Conservation (phyloP, 78 protist species). For the Dictyostelium purpureum region DNA sequence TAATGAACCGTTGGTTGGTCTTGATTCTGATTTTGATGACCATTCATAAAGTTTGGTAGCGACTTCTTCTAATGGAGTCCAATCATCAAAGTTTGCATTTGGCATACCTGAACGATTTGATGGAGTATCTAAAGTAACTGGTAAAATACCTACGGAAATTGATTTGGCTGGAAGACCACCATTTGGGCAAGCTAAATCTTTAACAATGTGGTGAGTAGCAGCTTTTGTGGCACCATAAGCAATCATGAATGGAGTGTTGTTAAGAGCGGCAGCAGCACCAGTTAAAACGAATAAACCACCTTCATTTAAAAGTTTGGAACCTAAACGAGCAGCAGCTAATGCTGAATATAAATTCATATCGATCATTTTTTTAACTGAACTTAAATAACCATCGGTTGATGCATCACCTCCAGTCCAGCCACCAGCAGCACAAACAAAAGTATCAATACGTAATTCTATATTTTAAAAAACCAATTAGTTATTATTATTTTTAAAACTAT, state of each 20-base stretch:
- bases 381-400: constrained; percentile 20
- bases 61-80: constrained; percentile 89
- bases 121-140: constrained; percentile 91
- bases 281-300: constrained; percentile 85
- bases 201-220: constrained; percentile 84
- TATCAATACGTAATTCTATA: constrained; percentile 62
- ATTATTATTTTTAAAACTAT: neutral
- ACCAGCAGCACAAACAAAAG: constrained; percentile 88
- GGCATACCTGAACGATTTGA: constrained; percentile 91
- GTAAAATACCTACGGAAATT: constrained; percentile 72
- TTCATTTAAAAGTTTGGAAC: constrained; percentile 17
- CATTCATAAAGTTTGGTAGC: constrained; percentile 70
- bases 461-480: neutral
- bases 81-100: constrained; percentile 84
- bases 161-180: constrained; percentile 74
- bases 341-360: constrained; percentile 64
- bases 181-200: constrained; percentile 61
- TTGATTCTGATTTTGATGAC: constrained; percentile 33
- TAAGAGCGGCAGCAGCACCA: constrained; percentile 80
- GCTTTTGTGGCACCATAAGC: constrained; percentile 91
- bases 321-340: constrained; percentile 74
- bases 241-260: constrained; percentile 84
- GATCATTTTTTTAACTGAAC: constrained; percentile 75
- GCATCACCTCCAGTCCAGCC: constrained; percentile 86
- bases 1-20: constrained; percentile 59